phyloP scores from a whole-genome alignment of 2,329 filamentous ascomycete genomes.

The Teratosphaeria epicoccoides region DNA sequence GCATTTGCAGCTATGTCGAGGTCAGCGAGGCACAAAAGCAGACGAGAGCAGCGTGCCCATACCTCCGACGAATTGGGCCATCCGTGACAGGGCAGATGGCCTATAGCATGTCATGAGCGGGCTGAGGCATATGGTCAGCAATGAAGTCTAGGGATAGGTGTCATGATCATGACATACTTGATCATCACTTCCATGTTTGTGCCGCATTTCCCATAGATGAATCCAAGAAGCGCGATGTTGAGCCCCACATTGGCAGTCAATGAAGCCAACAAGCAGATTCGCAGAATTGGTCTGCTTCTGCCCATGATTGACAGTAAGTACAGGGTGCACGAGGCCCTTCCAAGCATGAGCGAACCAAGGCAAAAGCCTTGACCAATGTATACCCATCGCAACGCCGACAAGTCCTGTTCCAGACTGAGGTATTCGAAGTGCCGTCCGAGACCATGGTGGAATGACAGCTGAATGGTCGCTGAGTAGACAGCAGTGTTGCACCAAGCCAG shows the following conservation, averaged over 20 bases:
- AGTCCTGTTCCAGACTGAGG: neutral
- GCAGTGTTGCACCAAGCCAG: neutral
- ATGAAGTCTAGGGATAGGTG: neutral
- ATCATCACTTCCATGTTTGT: neutral
- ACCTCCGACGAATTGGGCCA: neutral
- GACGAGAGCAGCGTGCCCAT: neutral
- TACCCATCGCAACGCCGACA: neutral
- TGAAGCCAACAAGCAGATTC: neutral
- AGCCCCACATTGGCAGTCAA: neutral
- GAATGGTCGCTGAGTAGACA: neutral
- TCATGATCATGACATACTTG: neutral
- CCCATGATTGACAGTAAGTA: neutral
- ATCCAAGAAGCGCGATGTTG: neutral
- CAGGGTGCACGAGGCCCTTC: neutral
- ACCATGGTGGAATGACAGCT: neutral
- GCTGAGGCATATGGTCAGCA: neutral
- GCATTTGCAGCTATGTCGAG: neutral
- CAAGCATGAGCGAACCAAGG: neutral
- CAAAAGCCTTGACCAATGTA: neutral
- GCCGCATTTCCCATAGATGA: neutral
- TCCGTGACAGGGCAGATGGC: neutral
- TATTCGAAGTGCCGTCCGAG: neutral
- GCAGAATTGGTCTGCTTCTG: neutral
- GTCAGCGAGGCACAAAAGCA: neutral
- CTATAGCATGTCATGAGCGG: neutral